phyloP scores from a whole-genome alignment of 164 flowering plant species.

The Liquidambar formosana region DNA sequence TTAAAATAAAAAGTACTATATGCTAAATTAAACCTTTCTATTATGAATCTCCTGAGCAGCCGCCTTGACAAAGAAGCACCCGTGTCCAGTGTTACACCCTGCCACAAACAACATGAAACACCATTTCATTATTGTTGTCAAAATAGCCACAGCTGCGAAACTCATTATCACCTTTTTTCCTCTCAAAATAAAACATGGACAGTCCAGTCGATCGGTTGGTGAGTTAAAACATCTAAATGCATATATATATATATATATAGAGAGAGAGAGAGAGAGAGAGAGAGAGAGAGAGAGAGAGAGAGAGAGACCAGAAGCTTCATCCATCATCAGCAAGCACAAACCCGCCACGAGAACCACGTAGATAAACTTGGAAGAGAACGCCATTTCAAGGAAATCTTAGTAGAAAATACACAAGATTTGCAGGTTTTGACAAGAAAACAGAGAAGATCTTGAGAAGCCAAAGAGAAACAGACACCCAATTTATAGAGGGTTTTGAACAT shows the following conservation, averaged over 20 bases:
- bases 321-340: conserved; percentile 14
- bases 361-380: background rate
- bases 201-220: too few species aligned
- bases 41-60: conserved; percentile 1
- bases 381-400: background rate
- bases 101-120: too few species aligned
- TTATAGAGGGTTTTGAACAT: conserved; percentile 6
- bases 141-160: too few species aligned
- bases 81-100: conserved; percentile 20
- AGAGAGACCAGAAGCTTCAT: conserved; percentile 17
- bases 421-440: background rate
- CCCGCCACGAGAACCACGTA: conserved; percentile 4
- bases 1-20: too few species aligned
- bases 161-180: too few species aligned
- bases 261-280: too few species aligned
- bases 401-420: background rate
- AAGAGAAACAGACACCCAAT: background rate
- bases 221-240: too few species aligned
- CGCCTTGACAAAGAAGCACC: conserved; percentile 13
- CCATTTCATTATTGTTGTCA: too few species aligned
- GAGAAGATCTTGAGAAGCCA: background rate
- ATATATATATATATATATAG: too few species aligned
- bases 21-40: conserved; percentile 33
- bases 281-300: background rate
- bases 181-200: too few species aligned